Evolutionary conservation across 371 early-diverging fungal genomes (phyloP).

Genomic region (Gilbertella persicaria): DNA sequence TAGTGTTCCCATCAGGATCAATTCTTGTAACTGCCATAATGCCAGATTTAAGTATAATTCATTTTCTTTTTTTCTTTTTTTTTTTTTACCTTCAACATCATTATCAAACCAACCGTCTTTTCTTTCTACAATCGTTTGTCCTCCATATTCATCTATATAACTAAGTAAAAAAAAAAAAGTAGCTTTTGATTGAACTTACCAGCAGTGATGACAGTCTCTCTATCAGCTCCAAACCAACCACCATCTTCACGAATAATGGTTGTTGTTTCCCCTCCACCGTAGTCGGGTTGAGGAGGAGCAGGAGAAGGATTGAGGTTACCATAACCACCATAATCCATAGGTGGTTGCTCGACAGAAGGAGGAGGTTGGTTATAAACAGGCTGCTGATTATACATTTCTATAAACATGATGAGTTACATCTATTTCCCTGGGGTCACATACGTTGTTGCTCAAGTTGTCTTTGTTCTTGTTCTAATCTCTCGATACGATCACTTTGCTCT

Average conservation of each 20-base stretch:
- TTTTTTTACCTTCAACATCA: slow-evolving; percentile 24
- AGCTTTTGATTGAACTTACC: slow-evolving; percentile 14
- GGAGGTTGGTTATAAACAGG: slow-evolving; percentile 11
- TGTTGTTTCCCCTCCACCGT: slow-evolving; percentile 19
- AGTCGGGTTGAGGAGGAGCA: slow-evolving; percentile 14
- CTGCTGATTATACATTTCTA: too few relatives aligned
- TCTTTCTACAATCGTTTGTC: slow-evolving; percentile 27
- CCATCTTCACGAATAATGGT: slow-evolving; percentile 45
- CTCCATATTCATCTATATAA: slow-evolving; percentile 39
- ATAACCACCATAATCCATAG: slow-evolving; percentile 10
- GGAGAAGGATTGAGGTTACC: slow-evolving; percentile 11
- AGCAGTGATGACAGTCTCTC: slow-evolving; percentile 32
- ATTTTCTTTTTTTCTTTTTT: background rate
- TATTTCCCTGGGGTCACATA: too few relatives aligned
- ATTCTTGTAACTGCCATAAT: slow-evolving; percentile 23
- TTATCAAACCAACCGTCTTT: slow-evolving; percentile 39
- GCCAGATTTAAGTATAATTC: background rate
- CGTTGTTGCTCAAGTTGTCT: slow-evolving; percentile 23
- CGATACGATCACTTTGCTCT: slow-evolving; percentile 35
- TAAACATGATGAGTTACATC: too few relatives aligned
- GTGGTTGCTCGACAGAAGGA: slow-evolving; percentile 10
- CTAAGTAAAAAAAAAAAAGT: slow-evolving; percentile 1
- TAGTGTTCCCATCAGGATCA: slow-evolving; percentile 34
- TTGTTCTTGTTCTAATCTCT: slow-evolving; percentile 32
- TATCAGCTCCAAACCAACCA: slow-evolving; percentile 38